Conservation (phyloP, 352 stramenopile genomes). For the Blastocystis sp. region DNA sequence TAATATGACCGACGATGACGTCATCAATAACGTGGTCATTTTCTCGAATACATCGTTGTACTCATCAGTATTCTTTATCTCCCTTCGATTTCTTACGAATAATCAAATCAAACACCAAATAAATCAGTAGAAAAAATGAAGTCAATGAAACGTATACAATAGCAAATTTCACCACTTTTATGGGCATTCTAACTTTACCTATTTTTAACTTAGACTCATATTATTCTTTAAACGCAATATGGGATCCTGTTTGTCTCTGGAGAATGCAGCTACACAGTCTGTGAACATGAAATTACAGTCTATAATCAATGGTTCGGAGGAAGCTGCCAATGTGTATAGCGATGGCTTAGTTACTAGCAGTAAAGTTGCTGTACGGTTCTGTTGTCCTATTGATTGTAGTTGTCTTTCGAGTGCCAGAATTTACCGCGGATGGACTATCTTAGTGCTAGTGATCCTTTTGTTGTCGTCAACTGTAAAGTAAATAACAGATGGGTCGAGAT, state of each 20-base stretch:
- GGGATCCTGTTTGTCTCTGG: slow-evolving; percentile 32
- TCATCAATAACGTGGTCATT: neutral
- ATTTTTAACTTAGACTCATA: neutral
- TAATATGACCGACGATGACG: neutral
- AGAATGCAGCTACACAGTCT: neutral
- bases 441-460: slow-evolving; percentile 80
- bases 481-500: slow-evolving; percentile 67
- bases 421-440: slow-evolving; percentile 79
- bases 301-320: slow-evolving; percentile 3
- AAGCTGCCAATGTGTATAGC: neutral
- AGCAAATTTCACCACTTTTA: too few relatives aligned
- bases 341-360: neutral
- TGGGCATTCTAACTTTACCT: neutral
- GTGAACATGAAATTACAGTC: neutral
- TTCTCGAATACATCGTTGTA: neutral
- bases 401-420: slow-evolving; percentile 75
- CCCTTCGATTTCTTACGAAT: too few relatives aligned
- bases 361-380: neutral
- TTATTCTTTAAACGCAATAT: neutral
- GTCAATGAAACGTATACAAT: too few relatives aligned
- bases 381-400: slow-evolving; percentile 67
- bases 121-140: too few relatives aligned
- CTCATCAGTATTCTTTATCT: neutral
- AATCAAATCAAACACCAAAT: too few relatives aligned
- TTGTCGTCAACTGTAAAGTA: slow-evolving; percentile 65